Evolutionary conservation across 2,329 filamentous ascomycete species (phyloP).

Genomic region (Colletotrichum scovillei): DNA sequence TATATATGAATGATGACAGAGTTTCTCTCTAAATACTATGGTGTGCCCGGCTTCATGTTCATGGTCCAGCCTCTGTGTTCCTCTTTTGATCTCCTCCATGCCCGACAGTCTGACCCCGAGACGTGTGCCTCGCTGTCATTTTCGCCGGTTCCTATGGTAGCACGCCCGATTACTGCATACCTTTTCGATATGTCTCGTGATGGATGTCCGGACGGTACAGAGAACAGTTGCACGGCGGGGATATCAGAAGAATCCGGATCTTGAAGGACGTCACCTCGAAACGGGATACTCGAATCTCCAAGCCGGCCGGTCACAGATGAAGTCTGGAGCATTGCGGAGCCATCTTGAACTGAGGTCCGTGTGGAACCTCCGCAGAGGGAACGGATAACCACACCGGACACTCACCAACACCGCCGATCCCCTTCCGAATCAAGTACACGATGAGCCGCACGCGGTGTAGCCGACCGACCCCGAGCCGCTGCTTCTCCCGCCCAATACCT

Average conservation of each 20-base stretch:
- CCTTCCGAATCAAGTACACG: neutral
- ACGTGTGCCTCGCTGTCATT: neutral
- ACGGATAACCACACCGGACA: neutral
- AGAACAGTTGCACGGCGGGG: neutral
- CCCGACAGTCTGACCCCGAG: neutral
- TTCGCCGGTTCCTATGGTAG: neutral
- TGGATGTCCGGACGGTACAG: neutral
- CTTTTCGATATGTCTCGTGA: neutral
- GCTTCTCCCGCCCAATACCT: neutral
- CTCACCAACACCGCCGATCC: neutral
- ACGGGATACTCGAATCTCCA: neutral
- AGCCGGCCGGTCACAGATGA: neutral
- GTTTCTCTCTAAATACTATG: neutral
- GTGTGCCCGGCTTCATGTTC: neutral
- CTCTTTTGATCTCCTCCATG: neutral
- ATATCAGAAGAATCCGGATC: neutral
- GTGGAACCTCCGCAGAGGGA: neutral
- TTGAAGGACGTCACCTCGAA: neutral
- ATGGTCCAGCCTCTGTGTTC: neutral
- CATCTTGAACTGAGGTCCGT: neutral
- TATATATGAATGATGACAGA: neutral
- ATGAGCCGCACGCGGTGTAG: neutral
- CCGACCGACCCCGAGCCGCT: neutral
- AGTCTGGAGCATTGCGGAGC: neutral
- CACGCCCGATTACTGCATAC: neutral